These are phyloP conservation scores for Acacia pycnantha DNA, from an alignment of 331 rosid genomes.

Conservation along the genomic window DNA sequence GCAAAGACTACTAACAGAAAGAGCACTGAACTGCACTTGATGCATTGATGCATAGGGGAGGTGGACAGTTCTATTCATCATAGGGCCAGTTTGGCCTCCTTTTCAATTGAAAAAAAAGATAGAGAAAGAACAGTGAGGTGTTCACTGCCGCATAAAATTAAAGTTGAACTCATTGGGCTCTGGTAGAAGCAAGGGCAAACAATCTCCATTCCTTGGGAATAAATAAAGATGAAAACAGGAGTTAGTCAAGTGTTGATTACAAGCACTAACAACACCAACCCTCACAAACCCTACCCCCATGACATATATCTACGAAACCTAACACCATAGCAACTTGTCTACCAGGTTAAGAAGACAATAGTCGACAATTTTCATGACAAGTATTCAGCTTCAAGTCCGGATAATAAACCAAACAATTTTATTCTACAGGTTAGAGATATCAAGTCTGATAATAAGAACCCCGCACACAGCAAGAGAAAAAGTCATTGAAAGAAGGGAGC, in stretches of 20 bases:
- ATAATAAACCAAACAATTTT: not conserved
- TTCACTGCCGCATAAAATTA: not conserved
- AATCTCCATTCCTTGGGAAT: not conserved
- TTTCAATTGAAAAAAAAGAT: not conserved
- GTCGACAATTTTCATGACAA: not conserved
- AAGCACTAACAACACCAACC: not conserved
- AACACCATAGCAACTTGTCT: not conserved
- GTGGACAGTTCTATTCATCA: too few relatives aligned
- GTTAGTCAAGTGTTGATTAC: not conserved
- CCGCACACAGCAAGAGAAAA: not conserved
- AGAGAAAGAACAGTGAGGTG: not conserved
- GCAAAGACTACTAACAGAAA: not conserved
- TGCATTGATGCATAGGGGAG: too few relatives aligned
- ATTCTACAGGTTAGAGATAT: not conserved
- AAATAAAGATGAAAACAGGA: not conserved
- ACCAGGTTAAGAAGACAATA: not conserved
- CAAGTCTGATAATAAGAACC: conserved; percentile 15
- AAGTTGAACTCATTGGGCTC: not conserved
- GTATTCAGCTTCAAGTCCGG: not conserved
- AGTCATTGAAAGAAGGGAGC: not conserved
- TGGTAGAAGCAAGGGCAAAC: not conserved
- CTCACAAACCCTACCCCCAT: not conserved
- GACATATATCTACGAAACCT: not conserved
- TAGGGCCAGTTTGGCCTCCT: too few relatives aligned
- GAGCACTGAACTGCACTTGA: not conserved